These are phyloP conservation scores for Quercus phellos DNA, from an alignment of 331 rosid genomes.

Conservation along the genomic window DNA sequence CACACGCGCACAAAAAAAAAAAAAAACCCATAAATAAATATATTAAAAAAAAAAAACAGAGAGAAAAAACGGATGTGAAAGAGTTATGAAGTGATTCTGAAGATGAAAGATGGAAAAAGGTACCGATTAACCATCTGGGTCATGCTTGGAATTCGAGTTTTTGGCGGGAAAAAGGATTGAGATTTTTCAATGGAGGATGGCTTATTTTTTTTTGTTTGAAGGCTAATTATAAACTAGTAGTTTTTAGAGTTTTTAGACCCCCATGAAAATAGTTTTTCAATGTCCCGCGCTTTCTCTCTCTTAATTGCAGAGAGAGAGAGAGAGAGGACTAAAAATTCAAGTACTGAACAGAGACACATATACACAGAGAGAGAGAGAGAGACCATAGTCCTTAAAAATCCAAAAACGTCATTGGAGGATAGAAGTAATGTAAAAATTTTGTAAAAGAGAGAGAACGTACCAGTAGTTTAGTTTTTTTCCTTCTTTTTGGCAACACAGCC, in stretches of 20 bases:
- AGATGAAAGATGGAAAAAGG: constrained; percentile 8
- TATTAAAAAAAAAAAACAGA: neutral
- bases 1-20: neutral
- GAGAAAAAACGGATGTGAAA: neutral
- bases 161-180: constrained; percentile 62
- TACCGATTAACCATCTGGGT: constrained; percentile 35
- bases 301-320: constrained; percentile 27
- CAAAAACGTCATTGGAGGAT: constrained; percentile 13
- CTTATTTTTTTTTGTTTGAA: no score
- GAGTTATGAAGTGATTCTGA: neutral
- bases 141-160: constrained; percentile 15
- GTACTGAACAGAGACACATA: constrained; percentile 39
- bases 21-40: neutral
- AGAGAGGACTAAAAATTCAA: constrained; percentile 40
- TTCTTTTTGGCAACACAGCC: no score
- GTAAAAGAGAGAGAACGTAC: constrained; percentile 26
- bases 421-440: neutral
- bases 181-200: no score
- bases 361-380: constrained; percentile 21
- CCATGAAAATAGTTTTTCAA: constrained; percentile 16
- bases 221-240: no score
- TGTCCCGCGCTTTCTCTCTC: constrained; percentile 45
- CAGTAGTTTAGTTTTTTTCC: constrained; percentile 13
- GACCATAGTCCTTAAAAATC: constrained; percentile 38
- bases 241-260: constrained; percentile 2